Conservation (phyloP, 1,139 yeast genomes). For the Yamadazyma atlantica region DNA sequence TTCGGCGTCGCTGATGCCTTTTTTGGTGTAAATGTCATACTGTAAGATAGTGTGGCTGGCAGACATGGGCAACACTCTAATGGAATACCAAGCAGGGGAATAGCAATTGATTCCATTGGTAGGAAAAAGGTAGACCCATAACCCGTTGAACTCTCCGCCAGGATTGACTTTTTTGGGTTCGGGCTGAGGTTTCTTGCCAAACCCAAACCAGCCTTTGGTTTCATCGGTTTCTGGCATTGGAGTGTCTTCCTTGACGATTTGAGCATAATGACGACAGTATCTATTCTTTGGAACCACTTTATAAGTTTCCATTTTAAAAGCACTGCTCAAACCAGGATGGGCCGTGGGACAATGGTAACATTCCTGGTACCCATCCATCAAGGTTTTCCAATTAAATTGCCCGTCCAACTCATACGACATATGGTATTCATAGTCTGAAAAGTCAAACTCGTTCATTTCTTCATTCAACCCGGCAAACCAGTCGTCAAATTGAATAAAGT, state of each 20-base stretch:
- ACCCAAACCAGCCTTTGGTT: conserved; percentile 52
- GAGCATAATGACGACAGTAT: conserved; percentile 57
- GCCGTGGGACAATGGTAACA: conserved; percentile 69
- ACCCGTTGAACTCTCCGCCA: conserved; percentile 60
- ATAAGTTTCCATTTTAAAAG: conserved; percentile 64
- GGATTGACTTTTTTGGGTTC: conserved; percentile 39
- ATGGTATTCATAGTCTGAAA: conserved; percentile 59
- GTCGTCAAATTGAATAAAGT: conserved; percentile 45
- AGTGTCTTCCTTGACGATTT: conserved; percentile 19
- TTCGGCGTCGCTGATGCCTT: conserved; percentile 49
- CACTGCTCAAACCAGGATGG: conserved; percentile 57
- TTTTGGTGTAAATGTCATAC: conserved; percentile 61
- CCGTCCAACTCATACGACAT: conserved; percentile 68
- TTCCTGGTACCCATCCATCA: conserved; percentile 68
- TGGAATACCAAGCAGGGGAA: conserved; percentile 67
- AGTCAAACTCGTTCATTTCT: conserved; percentile 58
- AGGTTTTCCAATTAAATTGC: conserved; percentile 63
- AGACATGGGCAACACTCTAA: conserved; percentile 54
- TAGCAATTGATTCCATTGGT: conserved; percentile 61
- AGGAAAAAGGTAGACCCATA: conserved; percentile 62
- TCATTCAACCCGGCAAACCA: conserved; percentile 51
- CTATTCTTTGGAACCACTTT: conserved; percentile 58
- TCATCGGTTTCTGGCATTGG: conserved; percentile 17
- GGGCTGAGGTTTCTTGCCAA: conserved; percentile 30
- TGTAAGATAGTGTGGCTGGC: conserved; percentile 57